Evolutionary conservation across 148 eudicot species (phyloP), one percentile per base, ranked within the genome.

Genomic region (Fagopyrum tataricum): DNA sequence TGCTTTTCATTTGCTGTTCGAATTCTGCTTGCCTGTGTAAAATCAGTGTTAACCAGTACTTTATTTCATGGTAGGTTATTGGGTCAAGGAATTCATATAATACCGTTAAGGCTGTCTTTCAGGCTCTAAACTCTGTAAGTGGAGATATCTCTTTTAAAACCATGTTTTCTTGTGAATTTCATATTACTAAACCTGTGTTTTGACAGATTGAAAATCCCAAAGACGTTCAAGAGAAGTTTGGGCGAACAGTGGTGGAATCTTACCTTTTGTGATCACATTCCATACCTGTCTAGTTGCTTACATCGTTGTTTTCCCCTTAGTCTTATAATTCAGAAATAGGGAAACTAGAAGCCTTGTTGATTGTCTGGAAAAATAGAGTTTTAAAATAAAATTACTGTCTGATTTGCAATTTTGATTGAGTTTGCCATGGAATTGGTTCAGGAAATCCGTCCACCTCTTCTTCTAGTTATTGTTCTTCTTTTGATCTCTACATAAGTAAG

Each of bases 191-290:
- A 61, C 24, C 13, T 40, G 9, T 68, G 23, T 41, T 68, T 68
- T 68, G 46, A 68, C 87, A 95, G 97, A 82, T 95, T 74, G 97
- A 95, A 83, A 91, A 91, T 61, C 96, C 97, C 43, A 91, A 91
- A 83, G 98, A 95, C 72, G 89, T 95, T 72, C 91, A 95, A 76
- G 86, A 91, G 86, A 95, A 95, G 84, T 91, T 94, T 70, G 98
- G 98, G 23, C 86, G 98, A 73, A 88, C 93, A 52, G 98, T 95
- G 12, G 98, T 89, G 4, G 98, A 95, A 80, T 85, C 93, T 10
- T 84, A 90, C 78, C 87, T 95, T 74, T 73, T 95, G 58, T 89
- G 79, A 87, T 76, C 48, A 68, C 20, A 68, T 17, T 26, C 17
- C 67, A 26, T 39, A 61, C 7, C 41, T 26, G 41, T 61, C 15